phyloP scores from a whole-genome alignment of 345 rosid species.

The Camelina hispida region DNA sequence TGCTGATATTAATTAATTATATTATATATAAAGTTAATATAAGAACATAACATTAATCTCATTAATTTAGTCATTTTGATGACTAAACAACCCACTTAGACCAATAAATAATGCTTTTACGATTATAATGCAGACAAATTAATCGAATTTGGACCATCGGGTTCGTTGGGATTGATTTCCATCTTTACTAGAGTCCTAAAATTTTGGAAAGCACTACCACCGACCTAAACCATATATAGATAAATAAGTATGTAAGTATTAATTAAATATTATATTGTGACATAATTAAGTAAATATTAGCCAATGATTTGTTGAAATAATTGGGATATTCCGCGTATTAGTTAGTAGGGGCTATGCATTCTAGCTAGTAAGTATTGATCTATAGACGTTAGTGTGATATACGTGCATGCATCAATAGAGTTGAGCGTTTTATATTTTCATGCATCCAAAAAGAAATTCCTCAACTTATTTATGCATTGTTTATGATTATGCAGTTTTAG shows the following conservation, averaged over 20 bases:
- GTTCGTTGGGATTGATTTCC: conserved; percentile 24
- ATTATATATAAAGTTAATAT: conserved; percentile 1
- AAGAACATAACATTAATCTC: conserved; percentile 24
- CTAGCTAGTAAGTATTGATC: conserved; percentile 14
- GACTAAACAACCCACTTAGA: conserved; percentile 39
- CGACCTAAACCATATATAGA: conserved; percentile 30
- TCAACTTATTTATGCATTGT: conserved; percentile 4
- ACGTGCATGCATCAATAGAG: conserved; percentile 24
- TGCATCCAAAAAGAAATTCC: background rate
- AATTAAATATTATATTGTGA: background rate
- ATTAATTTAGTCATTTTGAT: conserved; percentile 23
- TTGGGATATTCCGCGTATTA: conserved; percentile 20
- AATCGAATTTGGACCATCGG: conserved; percentile 40
- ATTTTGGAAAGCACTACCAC: conserved; percentile 41
- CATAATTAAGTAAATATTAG: conserved; percentile 4
- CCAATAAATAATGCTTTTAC: conserved; percentile 14
- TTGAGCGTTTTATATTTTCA: conserved; percentile 6
- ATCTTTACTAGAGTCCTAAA: conserved; percentile 32
- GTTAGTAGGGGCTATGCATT: conserved; percentile 1
- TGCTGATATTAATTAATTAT: conserved; percentile 5
- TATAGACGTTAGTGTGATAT: background rate
- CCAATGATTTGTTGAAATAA: conserved; percentile 20
- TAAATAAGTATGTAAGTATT: background rate
- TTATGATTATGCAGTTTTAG: background rate
- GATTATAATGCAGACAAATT: conserved; percentile 21